Evolutionary conservation across 1,139 yeast genomes (phyloP), one percentile per base, ranked within the genome.

Genomic region (Lodderomyces pseudojiufengensis): DNA sequence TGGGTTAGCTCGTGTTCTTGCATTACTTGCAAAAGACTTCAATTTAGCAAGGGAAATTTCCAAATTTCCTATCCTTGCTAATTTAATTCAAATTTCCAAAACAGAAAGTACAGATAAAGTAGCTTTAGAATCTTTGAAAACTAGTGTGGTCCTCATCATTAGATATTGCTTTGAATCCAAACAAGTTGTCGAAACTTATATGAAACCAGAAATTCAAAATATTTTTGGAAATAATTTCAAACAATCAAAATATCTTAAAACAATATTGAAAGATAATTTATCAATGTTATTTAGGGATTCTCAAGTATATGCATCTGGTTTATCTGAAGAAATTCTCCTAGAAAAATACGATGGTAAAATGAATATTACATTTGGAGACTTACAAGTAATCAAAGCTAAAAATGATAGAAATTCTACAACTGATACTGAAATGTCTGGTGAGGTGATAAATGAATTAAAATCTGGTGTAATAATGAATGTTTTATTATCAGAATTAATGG

Each of bases 111-210:
- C 36, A 28, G 45, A 40, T 3, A 38, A 36, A 28, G 15, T 31
- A 4, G 27, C 38, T 18, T 18, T 23, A 6, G 49, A 45, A 9
- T 42, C 46, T 5, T 38, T 46, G 31, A 46, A 39, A 44, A 43
- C 54, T 15, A 41, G 46, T 28, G 27, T 59, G 14, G 57, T 52
- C 1, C 63, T 78, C 16, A 62, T 87, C 21, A 57, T 82, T 4
- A 72, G 96, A 50, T 70, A 84, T 36, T 78, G 88, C 39, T 78
- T 80, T 51, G 97, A 90, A 53, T 73, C 78, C 1, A 58, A 62
- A 0, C 70, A 68, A 0, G 61, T 76, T 11, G 61, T 87, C 12
- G 62, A 66, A 20, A 61, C 62, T 13, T 61, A 74, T 30, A 75
- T 86, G 54, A 52, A 59, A 14, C 55, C 72, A 40, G 81, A 78